Conservation (phyloP, 495 filamentous ascomycete genomes). For the Daldinia loculata region DNA sequence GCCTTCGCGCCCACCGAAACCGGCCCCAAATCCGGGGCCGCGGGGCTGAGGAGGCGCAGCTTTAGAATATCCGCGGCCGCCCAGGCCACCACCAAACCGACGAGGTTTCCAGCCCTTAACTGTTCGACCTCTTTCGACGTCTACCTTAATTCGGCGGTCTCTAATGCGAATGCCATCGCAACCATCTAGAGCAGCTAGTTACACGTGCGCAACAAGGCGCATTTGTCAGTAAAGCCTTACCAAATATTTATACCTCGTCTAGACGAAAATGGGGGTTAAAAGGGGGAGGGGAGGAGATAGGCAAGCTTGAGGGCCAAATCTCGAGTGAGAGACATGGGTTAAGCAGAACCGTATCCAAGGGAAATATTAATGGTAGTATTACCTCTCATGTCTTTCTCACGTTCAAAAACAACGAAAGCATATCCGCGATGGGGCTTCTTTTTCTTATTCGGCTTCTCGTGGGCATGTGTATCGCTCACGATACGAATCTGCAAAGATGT, state of each 20-base stretch:
- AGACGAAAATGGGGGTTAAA: conserved; percentile 25
- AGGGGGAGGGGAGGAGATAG: conserved; percentile 47
- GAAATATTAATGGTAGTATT: conserved; percentile 59
- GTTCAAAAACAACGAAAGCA: conserved; percentile 96
- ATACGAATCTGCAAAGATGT: conserved; percentile 77
- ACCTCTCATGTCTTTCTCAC: conserved; percentile 99
- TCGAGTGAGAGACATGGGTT: conserved; percentile 48
- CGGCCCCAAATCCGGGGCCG: conserved; percentile 74
- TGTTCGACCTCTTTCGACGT: conserved; percentile 95
- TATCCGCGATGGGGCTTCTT: conserved; percentile 91
- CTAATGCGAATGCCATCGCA: conserved; percentile 91
- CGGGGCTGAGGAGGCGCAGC: conserved; percentile 75
- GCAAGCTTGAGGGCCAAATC: conserved; percentile 66
- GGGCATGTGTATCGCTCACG: conserved; percentile 71
- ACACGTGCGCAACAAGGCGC: conserved; percentile 62
- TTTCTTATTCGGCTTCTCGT: conserved; percentile 74
- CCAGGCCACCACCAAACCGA: conserved; percentile 90
- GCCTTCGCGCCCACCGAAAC: conserved; percentile 69
- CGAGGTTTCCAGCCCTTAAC: conserved; percentile 94
- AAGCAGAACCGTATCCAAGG: conserved; percentile 49
- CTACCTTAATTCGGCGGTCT: conserved; percentile 89
- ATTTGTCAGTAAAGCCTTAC: conserved; percentile 66
- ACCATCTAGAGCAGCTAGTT: conserved; percentile 65
- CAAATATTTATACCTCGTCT: conserved; percentile 52
- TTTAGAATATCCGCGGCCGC: conserved; percentile 93